Percentiles rank a stretch among this genome's conserved stretches.
Evolutionary conservation across 176 grass and related monocot genomes (phyloP).

Genomic region (Ensete ventricosum): DNA sequence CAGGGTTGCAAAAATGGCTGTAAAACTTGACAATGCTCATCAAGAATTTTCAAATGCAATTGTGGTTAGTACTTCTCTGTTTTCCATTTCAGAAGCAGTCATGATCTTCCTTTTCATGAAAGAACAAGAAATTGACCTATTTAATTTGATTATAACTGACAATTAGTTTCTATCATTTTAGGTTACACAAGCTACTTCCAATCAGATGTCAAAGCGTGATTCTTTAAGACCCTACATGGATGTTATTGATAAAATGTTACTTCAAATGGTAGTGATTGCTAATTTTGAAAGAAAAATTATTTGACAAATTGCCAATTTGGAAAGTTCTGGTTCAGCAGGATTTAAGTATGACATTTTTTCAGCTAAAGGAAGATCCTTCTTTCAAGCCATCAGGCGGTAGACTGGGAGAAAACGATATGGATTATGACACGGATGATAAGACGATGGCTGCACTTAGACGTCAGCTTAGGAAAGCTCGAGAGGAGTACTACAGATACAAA

Average conservation of each 20-base stretch:
- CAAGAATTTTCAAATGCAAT: slow-evolving; percentile 99
- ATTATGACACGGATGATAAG: slow-evolving; percentile 99
- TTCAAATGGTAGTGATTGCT: slow-evolving; percentile 65
- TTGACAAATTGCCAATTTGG: neutral
- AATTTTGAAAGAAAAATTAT: neutral
- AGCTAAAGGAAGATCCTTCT: slow-evolving; percentile 79
- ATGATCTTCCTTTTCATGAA: neutral
- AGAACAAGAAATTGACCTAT: slow-evolving; percentile 5
- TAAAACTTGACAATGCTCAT: slow-evolving; percentile 95
- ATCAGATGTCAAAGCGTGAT: slow-evolving; percentile 99
- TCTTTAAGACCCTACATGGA: slow-evolving; percentile 94
- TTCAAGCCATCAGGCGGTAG: slow-evolving; percentile 97
- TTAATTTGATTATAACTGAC: neutral
- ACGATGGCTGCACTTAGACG: slow-evolving; percentile 88
- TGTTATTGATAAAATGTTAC: slow-evolving; percentile 89
- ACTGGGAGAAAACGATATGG: slow-evolving; percentile 98
- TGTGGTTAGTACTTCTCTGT: slow-evolving; percentile 49
- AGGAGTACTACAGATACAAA: slow-evolving; percentile 99
- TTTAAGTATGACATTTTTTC: slow-evolving; percentile 11
- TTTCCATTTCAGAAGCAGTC: slow-evolving; percentile 3
- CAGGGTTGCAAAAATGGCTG: slow-evolving; percentile 84
- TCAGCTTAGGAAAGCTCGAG: slow-evolving; percentile 85
- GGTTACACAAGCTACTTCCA: slow-evolving; percentile 98
- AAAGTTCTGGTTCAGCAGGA: neutral
- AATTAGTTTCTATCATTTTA: slow-evolving; percentile 18